Conservation (phyloP, 73 alveolate genomes). For the Effrenium voratum region DNA sequence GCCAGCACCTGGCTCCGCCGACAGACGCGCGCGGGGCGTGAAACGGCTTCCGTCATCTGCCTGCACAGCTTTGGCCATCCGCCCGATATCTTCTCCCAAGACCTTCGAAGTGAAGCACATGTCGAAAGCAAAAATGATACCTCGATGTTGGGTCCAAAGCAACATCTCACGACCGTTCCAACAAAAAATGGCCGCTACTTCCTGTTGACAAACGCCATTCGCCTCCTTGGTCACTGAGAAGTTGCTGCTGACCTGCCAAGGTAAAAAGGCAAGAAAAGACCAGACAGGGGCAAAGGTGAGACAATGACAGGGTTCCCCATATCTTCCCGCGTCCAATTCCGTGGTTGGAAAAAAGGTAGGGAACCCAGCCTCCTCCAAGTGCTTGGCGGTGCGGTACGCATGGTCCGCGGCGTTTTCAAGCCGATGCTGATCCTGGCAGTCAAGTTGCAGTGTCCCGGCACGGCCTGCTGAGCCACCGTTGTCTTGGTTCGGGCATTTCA, state of each 20-base stretch:
- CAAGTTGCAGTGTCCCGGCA: no score
- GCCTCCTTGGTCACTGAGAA: conserved; percentile 77
- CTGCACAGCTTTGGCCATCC: conserved; percentile 92
- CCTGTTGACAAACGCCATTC: not conserved
- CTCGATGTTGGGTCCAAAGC: not conserved
- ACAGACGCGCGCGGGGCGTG: not conserved
- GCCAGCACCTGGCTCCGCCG: conserved; percentile 3
- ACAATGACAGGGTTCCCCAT: no score
- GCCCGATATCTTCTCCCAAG: conserved; percentile 51
- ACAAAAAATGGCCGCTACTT: not conserved
- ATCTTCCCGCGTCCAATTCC: no score
- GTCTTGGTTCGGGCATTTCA: no score
- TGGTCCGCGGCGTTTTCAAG: conserved; percentile 76
- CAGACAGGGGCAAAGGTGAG: no score
- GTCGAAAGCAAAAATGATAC: not conserved
- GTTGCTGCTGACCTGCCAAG: conserved; percentile 49
- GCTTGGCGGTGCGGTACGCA: conserved; percentile 67
- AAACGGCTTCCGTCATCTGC: not conserved
- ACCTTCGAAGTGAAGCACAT: not conserved
- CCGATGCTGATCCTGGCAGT: conserved; percentile 81
- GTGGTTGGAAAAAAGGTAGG: no score
- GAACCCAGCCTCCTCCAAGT: conserved; percentile 73
- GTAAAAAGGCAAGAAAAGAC: no score
- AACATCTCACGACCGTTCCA: not conserved
- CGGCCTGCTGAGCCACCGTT: no score